Conservation (phyloP, 345 rosid genomes). For the Populus pruinosa region DNA sequence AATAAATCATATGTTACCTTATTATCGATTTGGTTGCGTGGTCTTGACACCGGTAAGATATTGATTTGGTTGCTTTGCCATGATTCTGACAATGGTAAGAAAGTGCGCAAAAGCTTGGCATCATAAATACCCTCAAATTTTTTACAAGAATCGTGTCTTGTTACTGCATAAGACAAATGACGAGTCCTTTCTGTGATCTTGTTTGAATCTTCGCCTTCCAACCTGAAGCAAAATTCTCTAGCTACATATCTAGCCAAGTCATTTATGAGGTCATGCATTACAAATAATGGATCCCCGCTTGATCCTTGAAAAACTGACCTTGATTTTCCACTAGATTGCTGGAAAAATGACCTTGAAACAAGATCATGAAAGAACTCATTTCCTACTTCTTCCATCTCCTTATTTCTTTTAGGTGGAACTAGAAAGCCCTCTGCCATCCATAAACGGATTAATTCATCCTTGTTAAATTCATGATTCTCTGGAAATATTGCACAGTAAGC, state of each 20-base stretch:
- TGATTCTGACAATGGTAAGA: slow-evolving; percentile 17
- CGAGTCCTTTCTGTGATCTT: slow-evolving; percentile 24
- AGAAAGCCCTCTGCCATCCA: slow-evolving; percentile 5
- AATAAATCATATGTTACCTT: slow-evolving; percentile 16
- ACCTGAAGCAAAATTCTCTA: slow-evolving; percentile 21
- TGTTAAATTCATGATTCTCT: background rate
- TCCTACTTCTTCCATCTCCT: background rate
- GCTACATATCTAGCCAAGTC: slow-evolving; percentile 36
- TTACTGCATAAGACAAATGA: slow-evolving; percentile 25
- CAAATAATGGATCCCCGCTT: background rate
- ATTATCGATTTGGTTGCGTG: background rate
- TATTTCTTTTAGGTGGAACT: background rate
- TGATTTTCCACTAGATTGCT: background rate
- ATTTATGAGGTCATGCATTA: slow-evolving; percentile 37
- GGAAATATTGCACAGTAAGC: slow-evolving; percentile 1
- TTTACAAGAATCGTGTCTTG: slow-evolving; percentile 7
- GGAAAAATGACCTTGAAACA: slow-evolving; percentile 1
- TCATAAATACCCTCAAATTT: slow-evolving; percentile 27
- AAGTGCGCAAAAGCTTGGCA: slow-evolving; percentile 34
- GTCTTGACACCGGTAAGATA: background rate
- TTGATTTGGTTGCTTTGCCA: slow-evolving; percentile 3
- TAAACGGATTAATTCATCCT: background rate
- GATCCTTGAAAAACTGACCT: background rate
- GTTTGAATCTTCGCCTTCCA: slow-evolving; percentile 16
- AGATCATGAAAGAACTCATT: background rate